Evolutionary conservation across 179 eudicot genomes (phyloP).

Genomic region (Beta corolliflora): DNA sequence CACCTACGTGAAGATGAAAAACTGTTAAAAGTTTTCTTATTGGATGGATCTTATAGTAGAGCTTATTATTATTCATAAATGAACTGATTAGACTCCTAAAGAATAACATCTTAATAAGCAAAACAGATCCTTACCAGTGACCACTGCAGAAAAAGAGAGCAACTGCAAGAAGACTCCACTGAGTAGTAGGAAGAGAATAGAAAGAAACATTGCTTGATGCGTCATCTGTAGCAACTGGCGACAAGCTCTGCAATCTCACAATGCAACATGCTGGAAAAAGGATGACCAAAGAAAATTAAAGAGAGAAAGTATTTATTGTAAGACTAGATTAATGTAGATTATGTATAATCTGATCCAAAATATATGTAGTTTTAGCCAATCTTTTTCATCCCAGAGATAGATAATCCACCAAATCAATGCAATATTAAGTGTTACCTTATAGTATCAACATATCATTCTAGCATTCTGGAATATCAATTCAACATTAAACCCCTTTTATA

Average conservation of each 20-base stretch:
- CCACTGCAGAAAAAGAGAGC: conserved; percentile 89
- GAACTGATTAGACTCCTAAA: not conserved
- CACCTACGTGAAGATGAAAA: conserved; percentile 55
- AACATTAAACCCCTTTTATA: not conserved
- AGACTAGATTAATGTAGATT: not conserved
- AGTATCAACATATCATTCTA: not conserved
- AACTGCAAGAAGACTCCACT: conserved; percentile 86
- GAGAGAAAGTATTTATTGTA: not conserved
- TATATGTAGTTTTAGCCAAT: not conserved
- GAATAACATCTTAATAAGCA: not conserved
- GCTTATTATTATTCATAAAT: not conserved
- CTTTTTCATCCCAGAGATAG: not conserved
- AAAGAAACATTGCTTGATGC: conserved; percentile 36
- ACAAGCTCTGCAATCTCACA: conserved; percentile 52
- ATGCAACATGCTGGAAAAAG: conserved; percentile 73
- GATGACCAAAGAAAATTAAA: not conserved
- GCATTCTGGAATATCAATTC: not conserved
- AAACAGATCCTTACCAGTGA: conserved; percentile 61
- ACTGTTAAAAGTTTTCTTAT: not conserved
- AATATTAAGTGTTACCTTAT: not conserved
- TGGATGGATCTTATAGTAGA: not conserved
- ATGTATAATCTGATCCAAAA: not conserved
- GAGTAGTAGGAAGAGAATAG: conserved; percentile 65
- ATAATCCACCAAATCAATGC: not conserved
- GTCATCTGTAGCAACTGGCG: conserved; percentile 37